Evolutionary conservation across 2,329 filamentous ascomycete genomes (phyloP), one percentile per base, ranked within the genome.

Genomic region (Macroventuria anomochaeta): DNA sequence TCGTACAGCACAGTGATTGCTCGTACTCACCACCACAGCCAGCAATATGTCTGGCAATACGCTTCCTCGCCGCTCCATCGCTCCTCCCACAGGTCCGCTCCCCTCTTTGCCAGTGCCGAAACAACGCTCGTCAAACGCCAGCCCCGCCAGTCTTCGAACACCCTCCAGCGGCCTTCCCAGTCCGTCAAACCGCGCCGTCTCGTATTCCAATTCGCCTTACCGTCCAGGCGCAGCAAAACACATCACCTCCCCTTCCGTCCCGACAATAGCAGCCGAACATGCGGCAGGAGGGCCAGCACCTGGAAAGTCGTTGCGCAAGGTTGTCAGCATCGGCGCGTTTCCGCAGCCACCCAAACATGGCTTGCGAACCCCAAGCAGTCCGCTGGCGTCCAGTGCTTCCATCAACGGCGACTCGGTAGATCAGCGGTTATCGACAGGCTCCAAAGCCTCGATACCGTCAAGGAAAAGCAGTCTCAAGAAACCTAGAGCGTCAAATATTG

Each of bases 321-420:
- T 90, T 1, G 88, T 96, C 68, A 97, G 93, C 80, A 96, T 97
- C 69, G 93, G 93, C 70, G 88, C 91, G 1, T 97, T 97, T 69
- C 93, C 93, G 25, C 90, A 96, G 61, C 93, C 93, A 12, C 93
- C 93, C 12, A 87, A 87, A 62, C 85, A 86, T 38, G 38, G 32
- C 40, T 82, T 83, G 37, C 49, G 61, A 21, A 64, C 58, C 47
- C 90, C 84, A 44, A 85, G 81, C 48, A 84, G 70, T 75, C 82
- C 67, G 64, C 77, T 78, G 37, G 78, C 70, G 46, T 73, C 57
- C 67, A 80, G 53, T 84, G 75, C 85, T 82, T 58, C 75, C 5
- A 65, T 72, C 5, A 66, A 62, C 48, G 63, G 62, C 38, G 67
- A 74, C 46, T 67, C 70, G 29, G 67, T 73, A 21, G 67, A 69